Conservation (phyloP, 495 filamentous ascomycete species). For the Talaromyces liani region DNA sequence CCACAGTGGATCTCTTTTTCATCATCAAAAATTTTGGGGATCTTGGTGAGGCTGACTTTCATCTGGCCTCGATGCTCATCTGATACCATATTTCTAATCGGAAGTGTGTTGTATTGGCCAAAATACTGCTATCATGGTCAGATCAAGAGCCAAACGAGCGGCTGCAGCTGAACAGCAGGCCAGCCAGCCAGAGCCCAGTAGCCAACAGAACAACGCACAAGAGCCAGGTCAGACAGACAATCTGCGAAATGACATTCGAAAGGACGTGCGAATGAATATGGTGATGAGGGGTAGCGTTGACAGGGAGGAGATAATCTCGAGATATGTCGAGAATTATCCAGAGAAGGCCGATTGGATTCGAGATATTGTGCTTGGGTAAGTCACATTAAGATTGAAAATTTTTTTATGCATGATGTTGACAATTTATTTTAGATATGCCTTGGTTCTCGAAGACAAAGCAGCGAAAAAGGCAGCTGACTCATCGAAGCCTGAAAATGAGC, state of each 20-base stretch:
- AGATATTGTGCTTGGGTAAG: constrained; percentile 1
- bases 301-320: neutral
- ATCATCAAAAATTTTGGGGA: neutral
- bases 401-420: neutral
- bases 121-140: neutral
- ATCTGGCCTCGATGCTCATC: neutral
- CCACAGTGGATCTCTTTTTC: neutral
- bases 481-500: neutral
- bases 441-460: neutral
- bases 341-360: neutral
- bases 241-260: constrained; percentile 8
- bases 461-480: neutral
- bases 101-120: neutral
- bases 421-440: neutral
- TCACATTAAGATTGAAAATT: neutral
- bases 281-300: neutral
- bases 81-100: too few species aligned
- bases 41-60: neutral
- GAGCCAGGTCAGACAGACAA: neutral
- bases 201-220: neutral
- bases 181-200: neutral
- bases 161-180: neutral
- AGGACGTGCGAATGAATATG: constrained; percentile 4
- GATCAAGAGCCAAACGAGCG: neutral
- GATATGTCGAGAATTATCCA: neutral